Percentiles rank a stretch among this genome's conserved stretches.
Evolutionary conservation across 164 flowering plant genomes (phyloP).

Genomic region (Malania oleifera): DNA sequence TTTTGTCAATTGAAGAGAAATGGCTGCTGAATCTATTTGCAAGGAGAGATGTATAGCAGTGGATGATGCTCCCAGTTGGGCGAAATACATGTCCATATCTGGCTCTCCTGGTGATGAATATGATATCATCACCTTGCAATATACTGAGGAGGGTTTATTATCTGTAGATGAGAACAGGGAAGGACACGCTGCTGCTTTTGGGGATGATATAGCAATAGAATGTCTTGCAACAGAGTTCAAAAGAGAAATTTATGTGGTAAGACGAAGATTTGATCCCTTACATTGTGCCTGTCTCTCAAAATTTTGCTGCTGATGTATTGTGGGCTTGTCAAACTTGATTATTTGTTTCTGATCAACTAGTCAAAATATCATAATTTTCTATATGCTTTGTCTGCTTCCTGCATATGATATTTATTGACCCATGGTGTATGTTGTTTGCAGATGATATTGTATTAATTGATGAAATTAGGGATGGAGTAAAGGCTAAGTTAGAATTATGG

Average conservation of each 20-base stretch:
- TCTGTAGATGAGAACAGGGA: conserved; percentile 81
- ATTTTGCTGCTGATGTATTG: not conserved
- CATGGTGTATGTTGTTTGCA: no score
- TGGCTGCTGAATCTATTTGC: conserved; percentile 86
- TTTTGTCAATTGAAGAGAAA: conserved; percentile 54
- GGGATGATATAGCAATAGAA: conserved; percentile 91
- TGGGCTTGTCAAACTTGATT: no score
- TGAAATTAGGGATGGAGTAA: no score
- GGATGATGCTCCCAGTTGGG: conserved; percentile 79
- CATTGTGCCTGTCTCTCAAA: not conserved
- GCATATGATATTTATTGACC: no score
- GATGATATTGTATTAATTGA: no score
- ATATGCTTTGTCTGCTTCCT: not conserved
- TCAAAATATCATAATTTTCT: not conserved
- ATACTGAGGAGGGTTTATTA: conserved; percentile 86
- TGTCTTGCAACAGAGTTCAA: conserved; percentile 89
- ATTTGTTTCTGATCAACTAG: not conserved
- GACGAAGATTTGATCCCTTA: conserved; percentile 5
- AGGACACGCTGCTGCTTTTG: conserved; percentile 92
- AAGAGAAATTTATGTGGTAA: conserved; percentile 89
- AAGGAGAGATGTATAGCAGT: conserved; percentile 81
- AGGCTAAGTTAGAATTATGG: no score
- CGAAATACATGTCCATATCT: conserved; percentile 84
- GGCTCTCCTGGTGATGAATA: conserved; percentile 77
- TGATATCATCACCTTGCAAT: conserved; percentile 83